A percentile compares a stretch with the other conserved stretches of the same genome.
Evolutionary conservation across 768 basidiomycete genomes (phyloP).

Genomic region (Baorangia bicolor): DNA sequence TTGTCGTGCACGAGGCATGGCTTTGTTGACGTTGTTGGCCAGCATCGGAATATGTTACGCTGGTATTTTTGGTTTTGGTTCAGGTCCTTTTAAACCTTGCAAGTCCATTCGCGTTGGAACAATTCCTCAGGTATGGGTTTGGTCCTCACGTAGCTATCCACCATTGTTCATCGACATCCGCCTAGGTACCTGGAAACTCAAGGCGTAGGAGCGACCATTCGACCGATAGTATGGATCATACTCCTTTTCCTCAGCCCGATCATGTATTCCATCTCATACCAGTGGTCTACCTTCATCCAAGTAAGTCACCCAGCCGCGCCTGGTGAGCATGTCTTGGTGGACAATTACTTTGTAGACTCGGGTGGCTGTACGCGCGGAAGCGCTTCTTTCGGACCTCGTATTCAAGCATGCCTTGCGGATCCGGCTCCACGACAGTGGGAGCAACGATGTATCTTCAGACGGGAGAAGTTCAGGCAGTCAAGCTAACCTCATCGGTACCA

Average conservation of each 20-base stretch:
- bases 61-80: background rate
- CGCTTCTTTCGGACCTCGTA: conserved; percentile 50
- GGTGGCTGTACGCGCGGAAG: conserved; percentile 47
- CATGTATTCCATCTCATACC: conserved; percentile 41
- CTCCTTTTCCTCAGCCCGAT: conserved; percentile 49
- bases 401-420: conserved; percentile 61
- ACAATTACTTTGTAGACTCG: conserved; percentile 32
- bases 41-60: conserved; percentile 1
- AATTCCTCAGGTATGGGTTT: conserved; percentile 4
- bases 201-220: conserved; percentile 45
- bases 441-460: background rate
- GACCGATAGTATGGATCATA: conserved; percentile 71
- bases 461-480: conserved; percentile 18
- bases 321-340: background rate
- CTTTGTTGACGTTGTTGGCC: background rate
- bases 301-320: conserved; percentile 7
- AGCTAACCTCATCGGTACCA: conserved; percentile 66
- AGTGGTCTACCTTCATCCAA: conserved; percentile 48
- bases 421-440: conserved; percentile 27
- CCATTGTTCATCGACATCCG: background rate
- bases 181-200: conserved; percentile 56
- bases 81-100: background rate
- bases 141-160: background rate
- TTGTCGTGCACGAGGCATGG: background rate
- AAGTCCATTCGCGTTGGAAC: conserved; percentile 8